phyloP scores from a whole-genome alignment of 371 early-diverging fungal species.

The Mortierella sp. region DNA sequence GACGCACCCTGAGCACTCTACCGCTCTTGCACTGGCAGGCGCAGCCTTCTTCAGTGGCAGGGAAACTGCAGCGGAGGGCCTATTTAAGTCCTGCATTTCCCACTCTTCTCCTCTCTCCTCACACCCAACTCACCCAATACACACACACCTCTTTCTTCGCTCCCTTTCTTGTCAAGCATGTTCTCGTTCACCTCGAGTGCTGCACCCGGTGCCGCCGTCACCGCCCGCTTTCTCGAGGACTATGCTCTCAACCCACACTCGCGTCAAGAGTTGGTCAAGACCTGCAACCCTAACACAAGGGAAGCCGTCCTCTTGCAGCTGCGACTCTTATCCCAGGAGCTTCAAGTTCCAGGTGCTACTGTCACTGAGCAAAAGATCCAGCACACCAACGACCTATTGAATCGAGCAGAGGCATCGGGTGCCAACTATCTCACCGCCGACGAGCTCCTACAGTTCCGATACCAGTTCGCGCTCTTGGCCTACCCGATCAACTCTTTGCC shows the following conservation, averaged over 20 bases:
- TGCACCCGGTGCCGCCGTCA: background rate
- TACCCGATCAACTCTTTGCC: conserved; percentile 26
- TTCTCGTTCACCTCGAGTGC: background rate
- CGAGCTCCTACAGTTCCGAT: conserved; percentile 1
- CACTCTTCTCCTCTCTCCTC: background rate
- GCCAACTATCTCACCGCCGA: background rate
- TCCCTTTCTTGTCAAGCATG: background rate
- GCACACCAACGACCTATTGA: conserved; percentile 11
- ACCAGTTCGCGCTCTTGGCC: conserved; percentile 33
- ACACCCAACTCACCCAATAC: no score
- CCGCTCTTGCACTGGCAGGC: no score
- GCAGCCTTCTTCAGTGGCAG: no score
- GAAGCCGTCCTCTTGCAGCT: conserved; percentile 23
- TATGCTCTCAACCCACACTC: conserved; percentile 42
- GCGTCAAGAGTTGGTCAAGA: conserved; percentile 20
- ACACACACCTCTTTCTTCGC: no score
- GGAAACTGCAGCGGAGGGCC: no score
- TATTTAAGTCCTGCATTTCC: background rate
- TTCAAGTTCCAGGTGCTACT: conserved; percentile 22
- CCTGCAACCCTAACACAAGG: conserved; percentile 5
- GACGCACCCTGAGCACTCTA: no score
- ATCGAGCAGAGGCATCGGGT: background rate
- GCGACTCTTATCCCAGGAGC: conserved; percentile 19
- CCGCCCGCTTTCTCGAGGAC: conserved; percentile 17
- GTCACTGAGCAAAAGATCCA: conserved; percentile 19